Conservation (phyloP, 768 basidiomycete species). For the Boletus sp. region DNA sequence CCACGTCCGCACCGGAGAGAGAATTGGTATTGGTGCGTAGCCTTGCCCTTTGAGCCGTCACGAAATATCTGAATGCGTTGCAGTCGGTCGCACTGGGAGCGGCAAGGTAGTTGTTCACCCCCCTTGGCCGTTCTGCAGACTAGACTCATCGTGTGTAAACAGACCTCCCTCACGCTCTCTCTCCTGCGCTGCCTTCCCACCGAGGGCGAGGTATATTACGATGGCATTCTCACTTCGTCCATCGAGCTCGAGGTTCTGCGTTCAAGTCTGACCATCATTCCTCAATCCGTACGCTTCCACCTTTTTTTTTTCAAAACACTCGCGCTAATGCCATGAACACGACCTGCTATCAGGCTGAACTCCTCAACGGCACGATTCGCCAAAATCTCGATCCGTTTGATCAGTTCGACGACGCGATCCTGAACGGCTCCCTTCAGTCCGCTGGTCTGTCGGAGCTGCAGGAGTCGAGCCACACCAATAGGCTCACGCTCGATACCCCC, state of each 20-base stretch:
- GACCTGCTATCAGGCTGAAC: slow-evolving; percentile 30
- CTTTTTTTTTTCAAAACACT: not conserved
- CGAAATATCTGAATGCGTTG: not conserved
- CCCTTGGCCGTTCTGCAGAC: not conserved
- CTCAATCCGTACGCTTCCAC: slow-evolving; percentile 28
- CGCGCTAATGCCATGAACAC: not conserved
- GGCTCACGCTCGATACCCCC: slow-evolving; percentile 43
- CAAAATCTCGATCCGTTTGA: slow-evolving; percentile 51
- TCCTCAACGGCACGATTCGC: slow-evolving; percentile 44
- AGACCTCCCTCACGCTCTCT: slow-evolving; percentile 53
- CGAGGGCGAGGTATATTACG: slow-evolving; percentile 51
- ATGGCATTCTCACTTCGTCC: slow-evolving; percentile 46
- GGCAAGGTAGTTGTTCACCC: not conserved
- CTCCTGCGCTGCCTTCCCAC: slow-evolving; percentile 50
- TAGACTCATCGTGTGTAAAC: not conserved
- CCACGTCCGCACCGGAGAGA: slow-evolving; percentile 6
- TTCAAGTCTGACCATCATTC: slow-evolving; percentile 59
- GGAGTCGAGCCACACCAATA: slow-evolving; percentile 22
- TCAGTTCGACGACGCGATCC: slow-evolving; percentile 43
- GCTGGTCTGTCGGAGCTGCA: slow-evolving; percentile 37
- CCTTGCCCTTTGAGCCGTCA: not conserved
- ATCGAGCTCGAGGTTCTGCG: slow-evolving; percentile 58
- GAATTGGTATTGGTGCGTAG: slow-evolving; percentile 8
- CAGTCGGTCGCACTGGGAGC: slow-evolving; percentile 10
- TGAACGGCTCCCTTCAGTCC: slow-evolving; percentile 40